A percentile compares a stretch with the other conserved stretches of the same genome.
Conservation (phyloP, 2,329 filamentous ascomycete genomes). For the Penicillium sp. region DNA sequence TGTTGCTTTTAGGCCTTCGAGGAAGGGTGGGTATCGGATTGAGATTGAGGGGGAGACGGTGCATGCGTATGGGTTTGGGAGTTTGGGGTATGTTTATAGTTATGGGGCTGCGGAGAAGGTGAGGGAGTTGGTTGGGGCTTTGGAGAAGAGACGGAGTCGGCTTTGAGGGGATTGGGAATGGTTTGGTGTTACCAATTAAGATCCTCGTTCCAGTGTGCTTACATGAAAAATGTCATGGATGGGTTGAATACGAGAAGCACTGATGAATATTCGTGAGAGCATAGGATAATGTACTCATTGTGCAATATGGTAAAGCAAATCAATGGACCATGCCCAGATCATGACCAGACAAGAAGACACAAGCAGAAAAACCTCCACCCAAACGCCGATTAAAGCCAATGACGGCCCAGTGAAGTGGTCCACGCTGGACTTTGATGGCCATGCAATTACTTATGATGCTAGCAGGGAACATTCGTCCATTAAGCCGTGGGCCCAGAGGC, state of each 20-base stretch:
- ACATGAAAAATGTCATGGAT: too few species aligned
- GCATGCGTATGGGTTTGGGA: conserved; percentile 21
- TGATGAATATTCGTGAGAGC: neutral
- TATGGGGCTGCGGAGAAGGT: conserved; percentile 12
- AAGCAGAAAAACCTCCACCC: neutral
- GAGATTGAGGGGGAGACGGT: conserved; percentile 16
- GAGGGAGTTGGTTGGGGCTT: neutral
- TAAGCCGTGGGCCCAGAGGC: conserved; percentile 5
- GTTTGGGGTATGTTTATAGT: conserved; percentile 16
- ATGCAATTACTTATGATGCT: conserved; percentile 9
- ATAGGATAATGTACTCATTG: conserved; percentile 4
- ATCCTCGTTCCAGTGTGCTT: too few species aligned
- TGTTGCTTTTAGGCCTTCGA: conserved; percentile 19
- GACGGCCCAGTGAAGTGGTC: neutral
- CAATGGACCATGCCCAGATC: conserved; percentile 8
- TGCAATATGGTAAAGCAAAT: neutral
- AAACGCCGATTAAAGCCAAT: conserved; percentile 5
- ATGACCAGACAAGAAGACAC: conserved; percentile 3
- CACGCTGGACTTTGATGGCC: neutral
- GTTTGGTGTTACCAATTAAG: too few species aligned
- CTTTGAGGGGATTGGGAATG: neutral
- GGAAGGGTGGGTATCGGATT: conserved; percentile 20
- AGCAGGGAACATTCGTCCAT: neutral
- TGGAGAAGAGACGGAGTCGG: neutral
- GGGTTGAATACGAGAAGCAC: too few species aligned